phyloP scores from a whole-genome alignment of 1,284 basidiomycete genomes.

The Sutorius eximius region DNA sequence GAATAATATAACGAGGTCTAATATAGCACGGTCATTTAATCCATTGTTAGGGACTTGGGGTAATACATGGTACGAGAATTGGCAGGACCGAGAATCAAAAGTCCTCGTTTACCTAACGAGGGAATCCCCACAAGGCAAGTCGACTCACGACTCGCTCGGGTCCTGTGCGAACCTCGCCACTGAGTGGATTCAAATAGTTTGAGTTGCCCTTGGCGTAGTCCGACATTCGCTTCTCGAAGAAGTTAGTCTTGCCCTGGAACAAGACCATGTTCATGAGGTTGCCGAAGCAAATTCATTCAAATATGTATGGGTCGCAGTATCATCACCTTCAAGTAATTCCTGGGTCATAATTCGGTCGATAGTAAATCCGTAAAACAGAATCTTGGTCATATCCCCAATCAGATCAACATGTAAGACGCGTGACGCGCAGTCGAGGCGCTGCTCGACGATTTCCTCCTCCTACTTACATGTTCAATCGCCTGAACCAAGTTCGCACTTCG shows the following conservation, averaged over 20 bases:
- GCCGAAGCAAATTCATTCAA: too few species aligned
- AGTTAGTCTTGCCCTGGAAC: constrained; percentile 43
- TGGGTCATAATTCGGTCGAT: too few species aligned
- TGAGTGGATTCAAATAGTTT: constrained; percentile 38
- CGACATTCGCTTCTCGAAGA: constrained; percentile 83
- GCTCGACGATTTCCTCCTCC: not conserved
- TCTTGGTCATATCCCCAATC: too few species aligned
- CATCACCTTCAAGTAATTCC: too few species aligned
- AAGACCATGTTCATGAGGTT: constrained; percentile 93
- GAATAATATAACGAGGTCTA: not conserved
- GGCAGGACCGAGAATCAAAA: constrained; percentile 7
- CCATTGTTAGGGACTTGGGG: too few species aligned
- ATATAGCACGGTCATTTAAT: not conserved
- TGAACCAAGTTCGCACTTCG: constrained; percentile 23
- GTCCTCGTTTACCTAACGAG: constrained; percentile 16
- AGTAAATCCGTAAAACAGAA: too few species aligned
- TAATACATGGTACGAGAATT: not conserved
- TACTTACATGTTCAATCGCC: constrained; percentile 19
- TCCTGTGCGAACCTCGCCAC: constrained; percentile 37
- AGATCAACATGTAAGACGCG: not conserved
- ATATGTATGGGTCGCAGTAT: too few species aligned
- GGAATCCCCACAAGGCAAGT: not conserved
- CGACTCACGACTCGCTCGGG: constrained; percentile 60
- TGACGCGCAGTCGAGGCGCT: not conserved
- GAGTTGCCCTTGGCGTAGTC: constrained; percentile 83